Percentiles rank a stretch among this genome's conserved stretches.
These are phyloP conservation scores for Ambrosia trifida DNA, from an alignment of 129 eudicot genomes.

Conservation along the genomic window DNA sequence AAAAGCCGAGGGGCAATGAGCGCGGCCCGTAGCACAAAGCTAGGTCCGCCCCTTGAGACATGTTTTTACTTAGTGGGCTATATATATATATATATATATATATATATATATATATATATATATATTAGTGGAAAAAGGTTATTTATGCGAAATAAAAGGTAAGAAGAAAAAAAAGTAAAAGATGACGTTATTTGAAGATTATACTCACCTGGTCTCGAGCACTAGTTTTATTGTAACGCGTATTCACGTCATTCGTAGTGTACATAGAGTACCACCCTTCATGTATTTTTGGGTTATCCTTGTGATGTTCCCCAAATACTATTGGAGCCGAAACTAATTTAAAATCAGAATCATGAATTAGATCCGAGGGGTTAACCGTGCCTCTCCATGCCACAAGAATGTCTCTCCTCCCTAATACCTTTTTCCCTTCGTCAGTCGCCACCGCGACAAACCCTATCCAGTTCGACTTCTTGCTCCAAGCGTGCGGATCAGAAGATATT, in stretches of 20 bases:
- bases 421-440: slow-evolving; percentile 43
- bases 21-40: too few relatives aligned
- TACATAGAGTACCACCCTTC: slow-evolving; percentile 50
- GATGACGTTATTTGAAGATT: too few relatives aligned
- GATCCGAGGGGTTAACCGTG: slow-evolving; percentile 39
- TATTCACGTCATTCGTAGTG: slow-evolving; percentile 38
- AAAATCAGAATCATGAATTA: slow-evolving; percentile 39
- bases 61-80: too few relatives aligned
- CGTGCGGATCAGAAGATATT: slow-evolving; percentile 32
- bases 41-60: too few relatives aligned
- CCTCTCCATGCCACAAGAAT: slow-evolving; percentile 62
- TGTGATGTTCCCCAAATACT: slow-evolving; percentile 28
- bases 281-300: slow-evolving; percentile 39
- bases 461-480: slow-evolving; percentile 54
- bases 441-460: slow-evolving; percentile 56
- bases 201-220: slow-evolving; percentile 48
- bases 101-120: too few relatives aligned
- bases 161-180: too few relatives aligned
- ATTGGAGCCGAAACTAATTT: slow-evolving; percentile 34
- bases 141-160: too few relatives aligned
- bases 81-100: too few relatives aligned
- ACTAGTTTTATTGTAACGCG: slow-evolving; percentile 40
- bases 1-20: too few relatives aligned
- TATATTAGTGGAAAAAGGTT: too few relatives aligned
- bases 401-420: slow-evolving; percentile 50